These are phyloP conservation scores for Tulasnella calospora DNA, from an alignment of 768 basidiomycete species.

Conservation along the genomic window DNA sequence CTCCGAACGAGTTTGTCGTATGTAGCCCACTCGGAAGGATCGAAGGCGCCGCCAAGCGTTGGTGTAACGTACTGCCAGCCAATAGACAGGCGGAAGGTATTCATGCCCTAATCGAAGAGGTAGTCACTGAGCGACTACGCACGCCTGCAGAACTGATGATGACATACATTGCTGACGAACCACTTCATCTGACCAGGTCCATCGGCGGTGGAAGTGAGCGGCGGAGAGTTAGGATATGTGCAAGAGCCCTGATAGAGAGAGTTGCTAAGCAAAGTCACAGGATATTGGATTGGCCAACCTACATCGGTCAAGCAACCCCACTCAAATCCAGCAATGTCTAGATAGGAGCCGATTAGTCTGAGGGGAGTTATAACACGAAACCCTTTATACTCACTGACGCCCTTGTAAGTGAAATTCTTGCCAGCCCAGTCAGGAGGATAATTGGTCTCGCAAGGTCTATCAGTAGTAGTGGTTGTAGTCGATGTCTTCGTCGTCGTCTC, in stretches of 20 bases:
- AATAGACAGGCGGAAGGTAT: slow-evolving; percentile 21
- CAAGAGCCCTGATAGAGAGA: not conserved
- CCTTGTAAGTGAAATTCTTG: slow-evolving; percentile 4
- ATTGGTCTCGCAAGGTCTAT: not conserved
- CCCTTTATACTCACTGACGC: not conserved
- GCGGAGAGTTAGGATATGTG: slow-evolving; percentile 29
- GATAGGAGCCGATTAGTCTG: not conserved
- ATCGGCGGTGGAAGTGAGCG: slow-evolving; percentile 45
- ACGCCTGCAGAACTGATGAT: not conserved
- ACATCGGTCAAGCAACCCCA: slow-evolving; percentile 30
- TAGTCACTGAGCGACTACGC: not conserved
- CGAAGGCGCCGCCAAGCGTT: slow-evolving; percentile 2
- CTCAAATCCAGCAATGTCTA: slow-evolving; percentile 23
- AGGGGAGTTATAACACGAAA: not conserved
- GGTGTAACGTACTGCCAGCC: slow-evolving; percentile 18
- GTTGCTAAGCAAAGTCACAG: no score
- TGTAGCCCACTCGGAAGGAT: not conserved
- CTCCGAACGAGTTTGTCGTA: slow-evolving; percentile 8
- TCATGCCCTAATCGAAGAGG: slow-evolving; percentile 1
- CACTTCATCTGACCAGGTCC: slow-evolving; percentile 57
- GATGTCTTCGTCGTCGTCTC: not conserved
- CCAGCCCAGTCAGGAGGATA: not conserved
- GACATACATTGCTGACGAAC: slow-evolving; percentile 49
- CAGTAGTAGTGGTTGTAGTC: not conserved
- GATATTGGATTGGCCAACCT: slow-evolving; percentile 39